These are phyloP conservation scores for Mortierella sp. DNA, from an alignment of 371 early-diverging fungal genomes.

Conservation along the genomic window DNA sequence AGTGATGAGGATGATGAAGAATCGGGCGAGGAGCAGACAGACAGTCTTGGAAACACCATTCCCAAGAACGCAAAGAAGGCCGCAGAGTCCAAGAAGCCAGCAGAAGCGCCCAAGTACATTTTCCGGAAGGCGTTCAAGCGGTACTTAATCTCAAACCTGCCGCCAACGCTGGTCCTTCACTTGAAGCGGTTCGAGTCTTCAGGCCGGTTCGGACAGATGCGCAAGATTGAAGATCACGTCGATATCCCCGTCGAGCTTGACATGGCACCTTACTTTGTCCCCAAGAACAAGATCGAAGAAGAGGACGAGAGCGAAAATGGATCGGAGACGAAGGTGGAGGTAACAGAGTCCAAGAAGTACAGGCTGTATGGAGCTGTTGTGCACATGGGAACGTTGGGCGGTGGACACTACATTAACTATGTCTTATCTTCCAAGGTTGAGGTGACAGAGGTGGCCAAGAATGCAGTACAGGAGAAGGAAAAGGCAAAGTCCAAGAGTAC, in stretches of 20 bases:
- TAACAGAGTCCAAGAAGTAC: constrained; percentile 62
- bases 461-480: neutral
- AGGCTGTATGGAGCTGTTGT: constrained; percentile 82
- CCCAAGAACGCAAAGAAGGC: neutral
- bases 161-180: constrained; percentile 67
- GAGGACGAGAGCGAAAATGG: constrained; percentile 18
- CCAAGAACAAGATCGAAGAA: constrained; percentile 53
- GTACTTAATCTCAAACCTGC: constrained; percentile 58
- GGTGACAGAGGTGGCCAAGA: neutral
- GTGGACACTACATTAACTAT: constrained; percentile 85
- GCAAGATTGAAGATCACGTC: constrained; percentile 62
- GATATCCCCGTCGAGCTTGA: constrained; percentile 66
- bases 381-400: constrained; percentile 79
- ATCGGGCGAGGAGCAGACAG: constrained; percentile 3
- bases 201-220: constrained; percentile 36
- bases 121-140: constrained; percentile 58
- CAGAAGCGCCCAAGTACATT: constrained; percentile 30
- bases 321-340: constrained; percentile 8
- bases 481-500: constrained; percentile 18
- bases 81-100: neutral
- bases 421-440: constrained; percentile 59
- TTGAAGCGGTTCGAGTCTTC: constrained; percentile 73
- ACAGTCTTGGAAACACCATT: constrained; percentile 30
- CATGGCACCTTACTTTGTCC: constrained; percentile 64
- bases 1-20: neutral